Base-by-base conservation (phyloP, 2,329 filamentous ascomycete species). In the Fusarium torreyae region DNA sequence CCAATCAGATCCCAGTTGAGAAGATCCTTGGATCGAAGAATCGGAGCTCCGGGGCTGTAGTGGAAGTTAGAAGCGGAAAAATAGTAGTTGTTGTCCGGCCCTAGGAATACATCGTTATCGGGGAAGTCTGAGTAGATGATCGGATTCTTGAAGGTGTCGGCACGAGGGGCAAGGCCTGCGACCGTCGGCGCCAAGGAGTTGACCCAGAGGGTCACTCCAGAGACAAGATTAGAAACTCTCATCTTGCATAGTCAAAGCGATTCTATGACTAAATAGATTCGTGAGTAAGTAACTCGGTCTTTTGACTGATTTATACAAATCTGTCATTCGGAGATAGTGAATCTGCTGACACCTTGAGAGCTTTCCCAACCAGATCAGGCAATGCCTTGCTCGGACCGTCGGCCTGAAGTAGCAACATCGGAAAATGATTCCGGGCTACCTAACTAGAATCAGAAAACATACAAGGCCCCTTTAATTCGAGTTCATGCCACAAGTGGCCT, bases 21-120 rank as follows among this genome's bases (percentile, higher is more conserved):
- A 0, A 89, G 81, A 70, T 89, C 86, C 51, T 83, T 83, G 0
- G 87, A 89, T 24, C 81, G 80, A 1, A 89, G 77, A 4, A 89
- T 79, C 0, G 87, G 86, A 0, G 87, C 87, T 11, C 86, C 87
- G 1, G 87, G 83, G 13, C 83, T 86, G 71, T 85, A 88, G 52
- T 86, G 84, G 71, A 89, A 86, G 8, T 81, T 87, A 2, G 86
- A 88, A 1, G 86, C 84, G 0, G 84, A 85, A 69, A 85, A 86
- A 75, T 88, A 89, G 74, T 82, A 89, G 44, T 75, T 85, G 4
- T 81, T 81, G 65, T 86, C 81, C 5, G 80, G 79, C 1, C 86
- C 81, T 8, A 84, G 81, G 68, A 86, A 83, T 17, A 89, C 79
- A 68, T 89, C 86, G 18, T 85, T 79, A 66, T 89, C 87, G 0